Base-by-base conservation (phyloP, 2,329 filamentous ascomycete species). In the Aspergillus ochraceus region DNA sequence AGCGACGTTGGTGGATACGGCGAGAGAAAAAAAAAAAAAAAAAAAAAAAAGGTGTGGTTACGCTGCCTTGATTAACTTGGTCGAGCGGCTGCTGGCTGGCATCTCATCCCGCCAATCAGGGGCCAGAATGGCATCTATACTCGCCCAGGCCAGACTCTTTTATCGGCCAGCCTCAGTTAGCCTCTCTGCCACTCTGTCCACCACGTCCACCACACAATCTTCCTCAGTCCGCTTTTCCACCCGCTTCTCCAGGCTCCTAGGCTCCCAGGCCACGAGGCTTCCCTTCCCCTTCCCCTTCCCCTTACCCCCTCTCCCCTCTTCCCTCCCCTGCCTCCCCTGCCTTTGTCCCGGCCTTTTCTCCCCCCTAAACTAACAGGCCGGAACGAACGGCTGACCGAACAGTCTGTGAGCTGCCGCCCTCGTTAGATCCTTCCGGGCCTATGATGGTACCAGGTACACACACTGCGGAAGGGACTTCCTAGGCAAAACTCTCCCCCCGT, bases 71-170 rank as follows among this genome's bases (percentile, higher is more conserved):
- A 6, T 22, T 55, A 51, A 49, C 36, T 49, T 55, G 52, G 24
- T 61, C 55, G 45, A 39, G 47, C 14, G 29, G 19, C 49, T 22
- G 32, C 26, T 60, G 53, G 56, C 52, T 63, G 64, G 64, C 42
- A 66, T 55, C 57, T 53, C 60, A 55, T 57, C 55, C 64, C 64
- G 36, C 63, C 64, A 66, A 66, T 66, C 51, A 57, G 22, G 36
- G 22, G 5, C 6, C 45, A 3, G 14, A 14, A 17, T n/a, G 24
- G 32, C 49, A 17, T 54, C 52, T 42, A n/a, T 54, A 42, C 36
- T 19, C 29, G 49, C 24, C n/a, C 36, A 24, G 45, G 30, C 17
- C 54, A 19, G 19, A 50, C 39, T 39, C 46, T 56, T 22, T 32
- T 29, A 14, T 50, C 29, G 11, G 20, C 30, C 10, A 51, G 29